phyloP scores from a whole-genome alignment of 2,329 filamentous ascomycete species.

The Thermochaetoides dissita region DNA sequence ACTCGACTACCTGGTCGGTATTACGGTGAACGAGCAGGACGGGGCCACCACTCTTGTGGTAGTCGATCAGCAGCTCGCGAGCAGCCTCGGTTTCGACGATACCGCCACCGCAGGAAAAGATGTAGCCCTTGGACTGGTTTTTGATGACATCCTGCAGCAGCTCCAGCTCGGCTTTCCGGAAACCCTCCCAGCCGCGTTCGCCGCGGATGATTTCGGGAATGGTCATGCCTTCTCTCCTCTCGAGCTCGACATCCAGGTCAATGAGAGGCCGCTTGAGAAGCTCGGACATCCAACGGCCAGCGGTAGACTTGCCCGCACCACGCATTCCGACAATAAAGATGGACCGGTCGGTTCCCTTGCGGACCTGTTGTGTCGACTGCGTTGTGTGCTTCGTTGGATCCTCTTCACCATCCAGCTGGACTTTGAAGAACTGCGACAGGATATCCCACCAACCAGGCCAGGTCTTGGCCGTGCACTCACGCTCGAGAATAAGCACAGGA shows the following conservation, averaged over 20 bases:
- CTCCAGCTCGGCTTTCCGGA: conserved; percentile 64
- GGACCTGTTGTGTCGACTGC: conserved; percentile 14
- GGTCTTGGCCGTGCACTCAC: conserved; percentile 90
- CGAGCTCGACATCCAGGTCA: conserved; percentile 80
- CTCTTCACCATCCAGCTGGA: conserved; percentile 64
- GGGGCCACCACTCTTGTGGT: conserved; percentile 62
- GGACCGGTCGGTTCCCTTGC: conserved; percentile 39
- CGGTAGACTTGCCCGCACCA: conserved; percentile 90
- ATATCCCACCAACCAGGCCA: conserved; percentile 99
- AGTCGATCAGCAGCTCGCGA: conserved; percentile 58
- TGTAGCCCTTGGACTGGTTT: conserved; percentile 58
- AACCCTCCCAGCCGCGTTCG: conserved; percentile 68
- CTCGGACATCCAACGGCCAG: conserved; percentile 70
- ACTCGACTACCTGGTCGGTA: conserved; percentile 76
- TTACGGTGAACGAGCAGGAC: conserved; percentile 81
- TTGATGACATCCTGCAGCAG: conserved; percentile 60
- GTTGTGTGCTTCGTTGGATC: conserved; percentile 18
- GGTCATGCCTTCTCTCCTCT: conserved; percentile 54
- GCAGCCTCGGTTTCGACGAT: conserved; percentile 77
- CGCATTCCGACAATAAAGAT: conserved; percentile 96
- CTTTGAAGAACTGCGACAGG: conserved; percentile 63
- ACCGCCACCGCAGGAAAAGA: conserved; percentile 90
- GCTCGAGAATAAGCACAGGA: conserved; percentile 67
- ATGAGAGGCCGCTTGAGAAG: conserved; percentile 64
- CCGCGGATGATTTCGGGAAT: conserved; percentile 76